These are phyloP conservation scores for Puccinia triticina DNA, from an alignment of 1,284 basidiomycete genomes.

Conservation along the genomic window DNA sequence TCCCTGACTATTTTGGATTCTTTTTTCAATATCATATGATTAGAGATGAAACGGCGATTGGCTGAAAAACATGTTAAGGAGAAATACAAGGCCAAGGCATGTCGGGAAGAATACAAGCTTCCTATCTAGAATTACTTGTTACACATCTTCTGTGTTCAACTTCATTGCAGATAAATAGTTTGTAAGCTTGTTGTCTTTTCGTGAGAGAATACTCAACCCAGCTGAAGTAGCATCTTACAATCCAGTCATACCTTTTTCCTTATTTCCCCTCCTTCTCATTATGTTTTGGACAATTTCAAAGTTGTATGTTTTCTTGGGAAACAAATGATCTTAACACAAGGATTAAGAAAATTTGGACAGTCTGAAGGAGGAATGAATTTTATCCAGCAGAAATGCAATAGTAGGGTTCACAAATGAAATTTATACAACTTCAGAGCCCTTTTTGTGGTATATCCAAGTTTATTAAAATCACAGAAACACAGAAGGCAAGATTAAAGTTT, in stretches of 20 bases:
- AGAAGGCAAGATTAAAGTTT: too few relatives aligned
- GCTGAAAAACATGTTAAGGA: not conserved
- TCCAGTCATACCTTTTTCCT: not conserved
- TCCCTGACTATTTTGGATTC: not conserved
- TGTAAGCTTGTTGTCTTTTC: not conserved
- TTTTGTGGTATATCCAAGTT: too few relatives aligned
- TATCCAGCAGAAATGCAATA: not conserved
- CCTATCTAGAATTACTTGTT: constrained; percentile 6
- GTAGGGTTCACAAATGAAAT: too few relatives aligned
- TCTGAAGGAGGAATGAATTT: not conserved
- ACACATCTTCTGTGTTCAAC: not conserved
- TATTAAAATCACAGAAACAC: too few relatives aligned
- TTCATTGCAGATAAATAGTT: not conserved
- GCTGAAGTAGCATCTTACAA: not conserved
- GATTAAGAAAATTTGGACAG: not conserved
- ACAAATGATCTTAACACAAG: not conserved
- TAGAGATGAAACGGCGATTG: constrained; percentile 6
- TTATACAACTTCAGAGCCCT: too few relatives aligned
- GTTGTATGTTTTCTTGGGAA: not conserved
- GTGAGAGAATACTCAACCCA: not conserved
- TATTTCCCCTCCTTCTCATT: not conserved
- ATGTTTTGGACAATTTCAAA: not conserved
- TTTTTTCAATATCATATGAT: not conserved
- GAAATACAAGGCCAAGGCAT: constrained; percentile 26
- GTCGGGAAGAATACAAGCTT: constrained; percentile 27